Conservation (phyloP, 164 flowering plant species). For the Magnolia kwangsiensis region DNA sequence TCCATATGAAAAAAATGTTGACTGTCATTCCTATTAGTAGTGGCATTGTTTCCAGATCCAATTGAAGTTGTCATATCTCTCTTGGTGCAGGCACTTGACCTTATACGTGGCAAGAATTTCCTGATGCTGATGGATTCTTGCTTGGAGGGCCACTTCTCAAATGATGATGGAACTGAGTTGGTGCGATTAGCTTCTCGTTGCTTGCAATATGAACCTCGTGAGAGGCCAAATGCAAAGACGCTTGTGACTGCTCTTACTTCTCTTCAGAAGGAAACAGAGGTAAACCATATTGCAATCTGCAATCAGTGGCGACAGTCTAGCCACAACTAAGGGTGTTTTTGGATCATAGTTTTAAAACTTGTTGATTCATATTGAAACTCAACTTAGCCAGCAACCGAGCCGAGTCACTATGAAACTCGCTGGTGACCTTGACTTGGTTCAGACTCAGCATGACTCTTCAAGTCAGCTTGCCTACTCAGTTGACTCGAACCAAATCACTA, state of each 20-base stretch:
- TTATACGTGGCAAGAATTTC: slow-evolving; percentile 83
- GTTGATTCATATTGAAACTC: too few relatives aligned
- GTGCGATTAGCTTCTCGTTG: slow-evolving; percentile 85
- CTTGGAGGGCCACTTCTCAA: slow-evolving; percentile 83
- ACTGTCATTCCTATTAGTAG: neutral
- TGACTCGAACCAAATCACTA: too few relatives aligned
- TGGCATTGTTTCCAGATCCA: neutral
- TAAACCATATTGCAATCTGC: slow-evolving; percentile 15
- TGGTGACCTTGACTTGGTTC: too few relatives aligned
- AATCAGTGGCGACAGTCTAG: neutral
- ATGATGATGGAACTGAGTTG: slow-evolving; percentile 85
- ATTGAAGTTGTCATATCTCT: neutral
- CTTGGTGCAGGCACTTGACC: slow-evolving; percentile 72
- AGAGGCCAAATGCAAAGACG: slow-evolving; percentile 85
- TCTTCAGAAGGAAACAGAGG: slow-evolving; percentile 88
- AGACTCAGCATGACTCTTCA: too few relatives aligned
- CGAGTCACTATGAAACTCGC: too few relatives aligned
- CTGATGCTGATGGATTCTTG: slow-evolving; percentile 87
- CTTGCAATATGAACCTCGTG: slow-evolving; percentile 88
- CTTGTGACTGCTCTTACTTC: slow-evolving; percentile 62
- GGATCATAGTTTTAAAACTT: neutral
- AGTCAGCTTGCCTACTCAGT: too few relatives aligned
- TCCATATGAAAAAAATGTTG: neutral
- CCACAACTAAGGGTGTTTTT: neutral
- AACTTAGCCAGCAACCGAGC: too few relatives aligned